phyloP scores from a whole-genome alignment of 441 rosid species.

The Viola pubescens region DNA sequence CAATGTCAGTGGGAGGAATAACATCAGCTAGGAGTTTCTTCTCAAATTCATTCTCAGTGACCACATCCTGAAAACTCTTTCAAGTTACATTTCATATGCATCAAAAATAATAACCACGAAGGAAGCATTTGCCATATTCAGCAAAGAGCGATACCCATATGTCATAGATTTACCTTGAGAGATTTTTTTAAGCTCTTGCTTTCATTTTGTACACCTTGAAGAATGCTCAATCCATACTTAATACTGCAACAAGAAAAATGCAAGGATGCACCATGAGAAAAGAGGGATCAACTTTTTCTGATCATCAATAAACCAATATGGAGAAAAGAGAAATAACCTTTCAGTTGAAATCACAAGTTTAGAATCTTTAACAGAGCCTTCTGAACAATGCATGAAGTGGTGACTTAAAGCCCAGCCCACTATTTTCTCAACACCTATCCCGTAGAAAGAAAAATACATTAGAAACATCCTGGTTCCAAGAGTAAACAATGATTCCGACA shows the following conservation, averaged over 20 bases:
- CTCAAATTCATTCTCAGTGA: conserved; percentile 97
- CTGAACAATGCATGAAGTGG: conserved; percentile 68
- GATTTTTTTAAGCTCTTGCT: conserved; percentile 84
- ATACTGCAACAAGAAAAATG: conserved; percentile 45
- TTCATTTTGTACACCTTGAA: conserved; percentile 72
- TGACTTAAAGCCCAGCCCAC: conserved; percentile 91
- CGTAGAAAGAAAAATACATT: conserved; percentile 10
- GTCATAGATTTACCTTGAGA: conserved; percentile 57
- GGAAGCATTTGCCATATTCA: background rate
- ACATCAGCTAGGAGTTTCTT: conserved; percentile 93
- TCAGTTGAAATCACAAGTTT: conserved; percentile 66
- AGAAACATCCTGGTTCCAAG: conserved; percentile 8
- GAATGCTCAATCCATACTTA: conserved; percentile 63
- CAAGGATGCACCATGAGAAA: background rate
- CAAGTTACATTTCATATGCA: conserved; percentile 2
- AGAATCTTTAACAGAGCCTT: conserved; percentile 50
- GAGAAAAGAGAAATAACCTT: conserved; percentile 39
- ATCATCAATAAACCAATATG: background rate
- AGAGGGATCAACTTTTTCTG: too few relatives aligned
- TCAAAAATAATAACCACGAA: too few relatives aligned
- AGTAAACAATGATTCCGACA: background rate
- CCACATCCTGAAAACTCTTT: conserved; percentile 63
- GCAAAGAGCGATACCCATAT: background rate
- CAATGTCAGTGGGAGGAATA: conserved; percentile 92
- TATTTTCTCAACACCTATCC: conserved; percentile 80